Evolutionary conservation across 2,329 filamentous ascomycete genomes (phyloP).

Genomic region (Stylonectria norvegica): DNA sequence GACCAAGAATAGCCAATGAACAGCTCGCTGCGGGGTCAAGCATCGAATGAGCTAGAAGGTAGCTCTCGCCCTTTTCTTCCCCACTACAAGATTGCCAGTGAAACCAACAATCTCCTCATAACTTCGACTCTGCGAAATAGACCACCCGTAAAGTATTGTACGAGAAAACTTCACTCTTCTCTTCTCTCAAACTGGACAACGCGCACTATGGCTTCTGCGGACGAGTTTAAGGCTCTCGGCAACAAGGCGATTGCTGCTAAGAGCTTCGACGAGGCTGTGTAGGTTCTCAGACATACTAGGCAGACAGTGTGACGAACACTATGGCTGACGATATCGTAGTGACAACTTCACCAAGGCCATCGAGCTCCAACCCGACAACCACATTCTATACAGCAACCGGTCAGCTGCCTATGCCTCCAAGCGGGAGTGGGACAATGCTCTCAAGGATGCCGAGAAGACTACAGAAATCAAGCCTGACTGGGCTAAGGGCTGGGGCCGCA

Average conservation of each 20-base stretch:
- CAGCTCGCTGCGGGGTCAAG: conserved; percentile 23
- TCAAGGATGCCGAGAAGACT: conserved; percentile 89
- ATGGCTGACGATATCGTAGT: conserved; percentile 45
- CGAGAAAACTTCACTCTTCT: conserved; percentile 5
- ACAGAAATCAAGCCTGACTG: conserved; percentile 95
- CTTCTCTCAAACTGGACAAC: conserved; percentile 8
- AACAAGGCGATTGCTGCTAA: conserved; percentile 98
- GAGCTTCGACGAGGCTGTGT: conserved; percentile 95
- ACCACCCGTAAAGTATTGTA: not conserved
- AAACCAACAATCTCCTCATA: conserved; percentile 20
- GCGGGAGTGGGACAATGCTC: conserved; percentile 78
- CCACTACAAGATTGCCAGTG: conserved; percentile 27
- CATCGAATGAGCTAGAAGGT: conserved; percentile 46
- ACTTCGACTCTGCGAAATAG: conserved; percentile 10
- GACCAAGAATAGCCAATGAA: conserved; percentile 29
- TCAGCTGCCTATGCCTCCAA: conserved; percentile 86
- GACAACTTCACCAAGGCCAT: conserved; percentile 95
- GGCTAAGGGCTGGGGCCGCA: conserved; percentile 94
- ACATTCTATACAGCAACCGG: conserved; percentile 97
- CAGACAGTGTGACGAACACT: conserved; percentile 1
- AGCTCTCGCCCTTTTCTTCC: conserved; percentile 30
- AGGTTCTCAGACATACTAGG: conserved; percentile 41
- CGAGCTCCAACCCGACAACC: conserved; percentile 79
- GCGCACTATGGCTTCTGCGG: conserved; percentile 54
- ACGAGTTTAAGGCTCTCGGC: conserved; percentile 91